phyloP scores from a whole-genome alignment of 495 filamentous ascomycete species.

The Trichoderma parareesei region DNA sequence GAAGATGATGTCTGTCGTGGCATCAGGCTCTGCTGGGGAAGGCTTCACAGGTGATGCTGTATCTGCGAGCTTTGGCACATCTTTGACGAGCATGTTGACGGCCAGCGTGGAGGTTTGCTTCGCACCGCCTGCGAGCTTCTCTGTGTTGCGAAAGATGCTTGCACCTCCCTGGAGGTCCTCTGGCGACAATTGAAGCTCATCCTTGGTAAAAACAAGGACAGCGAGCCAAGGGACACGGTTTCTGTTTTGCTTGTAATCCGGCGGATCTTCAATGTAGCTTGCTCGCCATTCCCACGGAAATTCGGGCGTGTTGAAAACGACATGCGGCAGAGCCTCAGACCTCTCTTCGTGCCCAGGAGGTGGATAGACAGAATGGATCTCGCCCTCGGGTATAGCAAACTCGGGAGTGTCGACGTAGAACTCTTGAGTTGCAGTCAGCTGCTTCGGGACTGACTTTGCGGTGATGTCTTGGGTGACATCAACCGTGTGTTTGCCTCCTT shows the following conservation, averaged over 20 bases:
- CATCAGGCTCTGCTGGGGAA: no score
- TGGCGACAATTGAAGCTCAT: slow-evolving; percentile 22
- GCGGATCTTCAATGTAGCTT: slow-evolving; percentile 15
- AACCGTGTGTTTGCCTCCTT: no score
- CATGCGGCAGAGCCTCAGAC: slow-evolving; percentile 31
- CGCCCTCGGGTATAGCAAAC: slow-evolving; percentile 35
- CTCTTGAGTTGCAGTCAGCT: slow-evolving; percentile 22
- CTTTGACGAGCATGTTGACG: no score
- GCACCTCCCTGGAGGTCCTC: slow-evolving; percentile 26
- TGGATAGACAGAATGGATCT: slow-evolving; percentile 22
- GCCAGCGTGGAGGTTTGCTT: background rate
- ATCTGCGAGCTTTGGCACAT: no score
- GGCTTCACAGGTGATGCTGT: no score
- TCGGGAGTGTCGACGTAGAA: slow-evolving; percentile 19
- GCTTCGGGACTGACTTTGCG: no score
- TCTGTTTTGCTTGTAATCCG: slow-evolving; percentile 15
- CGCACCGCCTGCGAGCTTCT: background rate
- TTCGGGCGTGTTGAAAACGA: slow-evolving; percentile 41
- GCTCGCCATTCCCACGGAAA: slow-evolving; percentile 39
- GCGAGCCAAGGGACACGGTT: slow-evolving; percentile 27
- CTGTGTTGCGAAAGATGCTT: slow-evolving; percentile 18
- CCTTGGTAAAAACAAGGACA: slow-evolving; percentile 22
- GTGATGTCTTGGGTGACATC: no score
- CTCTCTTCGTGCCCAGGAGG: slow-evolving; percentile 16
- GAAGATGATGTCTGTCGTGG: no score